Conservation (phyloP, 2,329 filamentous ascomycete species). For the Teratosphaeria gauchensis region DNA sequence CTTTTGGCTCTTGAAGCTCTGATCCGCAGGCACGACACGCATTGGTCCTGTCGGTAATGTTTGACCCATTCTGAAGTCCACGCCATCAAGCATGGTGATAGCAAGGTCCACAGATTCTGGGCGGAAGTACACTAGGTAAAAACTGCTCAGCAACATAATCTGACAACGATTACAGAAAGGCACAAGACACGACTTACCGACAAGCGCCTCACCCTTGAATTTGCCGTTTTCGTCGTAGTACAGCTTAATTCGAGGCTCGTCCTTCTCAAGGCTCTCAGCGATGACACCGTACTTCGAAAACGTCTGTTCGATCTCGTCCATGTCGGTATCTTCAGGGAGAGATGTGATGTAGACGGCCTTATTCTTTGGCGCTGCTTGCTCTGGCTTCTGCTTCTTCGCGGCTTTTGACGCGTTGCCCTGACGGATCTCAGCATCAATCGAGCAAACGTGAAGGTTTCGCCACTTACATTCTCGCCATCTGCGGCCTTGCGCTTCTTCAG, state of each 20-base stretch:
- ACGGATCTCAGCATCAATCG: not conserved
- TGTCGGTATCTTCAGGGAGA: slow-evolving; percentile 67
- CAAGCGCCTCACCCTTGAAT: slow-evolving; percentile 87
- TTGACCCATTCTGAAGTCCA: slow-evolving; percentile 62
- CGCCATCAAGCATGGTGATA: slow-evolving; percentile 70
- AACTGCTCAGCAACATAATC: not conserved
- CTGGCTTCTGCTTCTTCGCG: slow-evolving; percentile 34
- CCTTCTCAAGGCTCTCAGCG: slow-evolving; percentile 85
- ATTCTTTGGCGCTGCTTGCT: slow-evolving; percentile 45
- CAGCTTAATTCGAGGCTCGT: slow-evolving; percentile 81
- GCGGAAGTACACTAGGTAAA: slow-evolving; percentile 67
- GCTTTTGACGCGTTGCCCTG: slow-evolving; percentile 2
- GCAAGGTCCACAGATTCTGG: slow-evolving; percentile 85
- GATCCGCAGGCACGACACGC: slow-evolving; percentile 73
- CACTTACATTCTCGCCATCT: slow-evolving; percentile 11
- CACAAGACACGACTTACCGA: slow-evolving; percentile 32
- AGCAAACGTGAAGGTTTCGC: not conserved
- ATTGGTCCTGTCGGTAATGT: slow-evolving; percentile 52
- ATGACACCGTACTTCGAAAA: slow-evolving; percentile 90
- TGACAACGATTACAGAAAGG: not conserved
- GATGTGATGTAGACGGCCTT: slow-evolving; percentile 89
- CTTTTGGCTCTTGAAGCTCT: slow-evolving; percentile 81
- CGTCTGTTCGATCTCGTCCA: slow-evolving; percentile 69
- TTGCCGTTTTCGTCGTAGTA: slow-evolving; percentile 72
- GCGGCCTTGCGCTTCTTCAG: slow-evolving; percentile 32